A percentile compares a stretch with the other conserved stretches of the same genome.
phyloP scores from a whole-genome alignment of 768 basidiomycete genomes.

The Floccularia luteovirens region DNA sequence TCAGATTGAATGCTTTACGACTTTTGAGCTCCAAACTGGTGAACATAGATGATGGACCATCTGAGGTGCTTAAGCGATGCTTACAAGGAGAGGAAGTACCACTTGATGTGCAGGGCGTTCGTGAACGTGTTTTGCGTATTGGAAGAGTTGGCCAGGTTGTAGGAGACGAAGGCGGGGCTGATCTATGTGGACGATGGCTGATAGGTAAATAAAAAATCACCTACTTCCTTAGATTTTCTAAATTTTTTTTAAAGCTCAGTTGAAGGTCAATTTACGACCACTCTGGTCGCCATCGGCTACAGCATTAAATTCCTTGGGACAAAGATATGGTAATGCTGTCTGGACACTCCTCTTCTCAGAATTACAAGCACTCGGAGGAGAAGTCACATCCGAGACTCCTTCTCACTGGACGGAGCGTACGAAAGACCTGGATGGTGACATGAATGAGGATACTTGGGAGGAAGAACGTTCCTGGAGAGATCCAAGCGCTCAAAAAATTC shows the following conservation, averaged over 20 bases:
- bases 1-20: slow-evolving; percentile 59
- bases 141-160: slow-evolving; percentile 61
- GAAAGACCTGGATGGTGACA: slow-evolving; percentile 11
- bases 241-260: slow-evolving; percentile 47
- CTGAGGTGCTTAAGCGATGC: slow-evolving; percentile 56
- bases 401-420: slow-evolving; percentile 8
- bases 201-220: slow-evolving; percentile 36
- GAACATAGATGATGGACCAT: slow-evolving; percentile 28
- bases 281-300: slow-evolving; percentile 79
- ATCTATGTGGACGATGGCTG: slow-evolving; percentile 66
- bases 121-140: slow-evolving; percentile 80
- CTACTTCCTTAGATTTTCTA: background rate
- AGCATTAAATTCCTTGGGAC: slow-evolving; percentile 46
- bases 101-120: slow-evolving; percentile 69
- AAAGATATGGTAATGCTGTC: slow-evolving; percentile 58
- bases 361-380: slow-evolving; percentile 29
- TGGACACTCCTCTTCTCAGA: slow-evolving; percentile 71
- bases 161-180: slow-evolving; percentile 48
- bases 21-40: slow-evolving; percentile 52
- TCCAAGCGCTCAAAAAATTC: slow-evolving; percentile 59
- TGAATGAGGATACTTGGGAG: slow-evolving; percentile 42
- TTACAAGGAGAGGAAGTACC: slow-evolving; percentile 77
- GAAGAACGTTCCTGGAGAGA: slow-evolving; percentile 77
- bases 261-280: slow-evolving; percentile 91
- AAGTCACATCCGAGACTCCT: background rate